These are phyloP conservation scores for Pleurotus salmoneostramineus DNA, from an alignment of 768 basidiomycete species.

Conservation along the genomic window DNA sequence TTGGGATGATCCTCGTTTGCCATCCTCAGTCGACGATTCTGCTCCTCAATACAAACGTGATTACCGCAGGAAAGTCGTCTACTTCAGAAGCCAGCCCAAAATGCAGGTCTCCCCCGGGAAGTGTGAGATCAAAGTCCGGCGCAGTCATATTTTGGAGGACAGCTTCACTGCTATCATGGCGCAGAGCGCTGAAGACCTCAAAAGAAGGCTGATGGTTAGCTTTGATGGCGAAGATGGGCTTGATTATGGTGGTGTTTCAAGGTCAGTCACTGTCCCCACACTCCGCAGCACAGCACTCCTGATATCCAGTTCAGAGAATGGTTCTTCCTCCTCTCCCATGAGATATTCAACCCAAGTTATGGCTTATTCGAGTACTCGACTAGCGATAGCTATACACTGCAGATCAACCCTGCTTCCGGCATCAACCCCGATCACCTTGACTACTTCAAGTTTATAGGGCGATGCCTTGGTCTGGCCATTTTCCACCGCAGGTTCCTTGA, in stretches of 20 bases:
- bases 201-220: constrained; percentile 65
- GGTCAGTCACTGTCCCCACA: constrained; percentile 32
- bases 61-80: constrained; percentile 87
- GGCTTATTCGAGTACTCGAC: constrained; percentile 81
- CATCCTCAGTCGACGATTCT: constrained; percentile 77
- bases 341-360: constrained; percentile 80
- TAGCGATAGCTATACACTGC: constrained; percentile 77
- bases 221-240: constrained; percentile 81
- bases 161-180: constrained; percentile 85
- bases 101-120: constrained; percentile 76
- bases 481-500: constrained; percentile 80
- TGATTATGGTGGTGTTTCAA: constrained; percentile 75
- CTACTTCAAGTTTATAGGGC: constrained; percentile 82
- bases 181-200: constrained; percentile 65
- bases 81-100: constrained; percentile 88
- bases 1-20: constrained; percentile 91
- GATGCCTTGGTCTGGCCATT: constrained; percentile 68
- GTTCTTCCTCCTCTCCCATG: constrained; percentile 83
- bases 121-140: constrained; percentile 81
- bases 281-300: not conserved
- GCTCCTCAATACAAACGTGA: constrained; percentile 96
- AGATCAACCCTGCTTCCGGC: constrained; percentile 74
- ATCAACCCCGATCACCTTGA: constrained; percentile 76
- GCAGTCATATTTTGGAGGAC: constrained; percentile 82
- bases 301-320: constrained; percentile 56